Evolutionary conservation across 306 rosid species (phyloP).

Genomic region (Corylus avellana): DNA sequence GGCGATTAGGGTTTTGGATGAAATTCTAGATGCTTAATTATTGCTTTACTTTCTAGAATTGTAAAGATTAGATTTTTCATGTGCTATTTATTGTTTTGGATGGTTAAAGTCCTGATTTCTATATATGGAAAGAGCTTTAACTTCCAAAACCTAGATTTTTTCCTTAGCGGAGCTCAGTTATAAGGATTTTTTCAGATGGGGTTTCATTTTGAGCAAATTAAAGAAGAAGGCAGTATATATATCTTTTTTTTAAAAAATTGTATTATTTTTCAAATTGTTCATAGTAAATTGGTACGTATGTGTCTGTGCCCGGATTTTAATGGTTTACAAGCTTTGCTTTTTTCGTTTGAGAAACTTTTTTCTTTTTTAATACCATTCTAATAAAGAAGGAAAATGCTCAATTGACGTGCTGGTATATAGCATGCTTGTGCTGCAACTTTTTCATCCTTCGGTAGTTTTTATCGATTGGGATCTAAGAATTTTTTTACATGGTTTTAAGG

Average conservation of each 20-base stretch:
- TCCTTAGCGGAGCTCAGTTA: no score
- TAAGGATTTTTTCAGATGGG: neutral
- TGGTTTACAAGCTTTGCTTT: neutral
- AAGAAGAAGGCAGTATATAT: neutral
- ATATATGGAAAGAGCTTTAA: neutral
- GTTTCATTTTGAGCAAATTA: neutral
- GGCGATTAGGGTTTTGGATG: constrained; percentile 27
- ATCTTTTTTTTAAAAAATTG: neutral
- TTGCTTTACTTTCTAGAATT: neutral
- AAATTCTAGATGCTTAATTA: neutral
- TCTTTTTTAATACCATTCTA: no score
- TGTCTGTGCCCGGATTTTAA: no score
- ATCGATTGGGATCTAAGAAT: neutral
- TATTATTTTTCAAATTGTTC: no score
- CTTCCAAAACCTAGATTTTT: neutral
- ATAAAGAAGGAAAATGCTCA: no score
- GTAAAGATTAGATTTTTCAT: neutral
- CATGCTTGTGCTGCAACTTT: neutral
- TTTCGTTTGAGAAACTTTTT: neutral
- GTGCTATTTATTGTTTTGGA: neutral
- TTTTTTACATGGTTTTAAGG: neutral
- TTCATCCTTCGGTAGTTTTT: neutral
- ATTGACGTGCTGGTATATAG: neutral
- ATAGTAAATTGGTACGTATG: no score
- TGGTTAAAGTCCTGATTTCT: neutral